A percentile compares a stretch with the other conserved stretches of the same genome.
Evolutionary conservation across 148 eudicot genomes (phyloP).

Genomic region (Mesembryanthemum crystallinum): DNA sequence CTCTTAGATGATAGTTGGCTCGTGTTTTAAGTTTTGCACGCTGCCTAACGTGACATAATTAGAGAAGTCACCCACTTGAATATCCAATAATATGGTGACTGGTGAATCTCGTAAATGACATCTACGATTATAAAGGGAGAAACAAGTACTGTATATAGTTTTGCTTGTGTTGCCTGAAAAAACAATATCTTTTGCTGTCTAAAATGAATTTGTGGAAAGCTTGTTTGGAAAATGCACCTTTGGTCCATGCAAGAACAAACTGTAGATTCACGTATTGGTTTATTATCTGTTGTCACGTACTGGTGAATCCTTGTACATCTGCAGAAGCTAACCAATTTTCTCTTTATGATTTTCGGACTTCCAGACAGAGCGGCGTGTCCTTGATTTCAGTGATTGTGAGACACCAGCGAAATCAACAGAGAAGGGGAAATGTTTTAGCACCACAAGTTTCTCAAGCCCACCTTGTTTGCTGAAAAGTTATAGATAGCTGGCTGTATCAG

Average conservation of each 20-base stretch:
- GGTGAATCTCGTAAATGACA: background rate
- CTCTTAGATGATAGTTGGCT: no score
- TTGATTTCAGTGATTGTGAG: slow-evolving; percentile 85
- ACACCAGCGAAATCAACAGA: slow-evolving; percentile 51
- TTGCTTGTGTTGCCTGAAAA: no score
- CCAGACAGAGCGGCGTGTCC: slow-evolving; percentile 65
- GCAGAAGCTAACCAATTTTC: background rate
- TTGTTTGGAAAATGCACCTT: background rate
- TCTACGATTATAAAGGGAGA: background rate
- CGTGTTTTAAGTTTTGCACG: no score
- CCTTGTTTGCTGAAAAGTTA: slow-evolving; percentile 37
- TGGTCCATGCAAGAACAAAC: background rate
- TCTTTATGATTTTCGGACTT: slow-evolving; percentile 13
- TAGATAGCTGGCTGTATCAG: slow-evolving; percentile 20
- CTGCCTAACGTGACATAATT: no score
- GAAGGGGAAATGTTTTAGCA: slow-evolving; percentile 22
- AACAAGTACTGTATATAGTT: background rate
- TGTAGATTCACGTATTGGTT: background rate
- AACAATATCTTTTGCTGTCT: no score
- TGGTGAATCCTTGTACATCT: background rate
- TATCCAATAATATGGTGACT: background rate
- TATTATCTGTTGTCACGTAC: background rate
- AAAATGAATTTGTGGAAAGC: no score
- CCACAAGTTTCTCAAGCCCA: slow-evolving; percentile 36
- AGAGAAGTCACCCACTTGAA: no score